phyloP scores from a whole-genome alignment of 805 yeast species.

The Suhomyces kilbournensis region DNA sequence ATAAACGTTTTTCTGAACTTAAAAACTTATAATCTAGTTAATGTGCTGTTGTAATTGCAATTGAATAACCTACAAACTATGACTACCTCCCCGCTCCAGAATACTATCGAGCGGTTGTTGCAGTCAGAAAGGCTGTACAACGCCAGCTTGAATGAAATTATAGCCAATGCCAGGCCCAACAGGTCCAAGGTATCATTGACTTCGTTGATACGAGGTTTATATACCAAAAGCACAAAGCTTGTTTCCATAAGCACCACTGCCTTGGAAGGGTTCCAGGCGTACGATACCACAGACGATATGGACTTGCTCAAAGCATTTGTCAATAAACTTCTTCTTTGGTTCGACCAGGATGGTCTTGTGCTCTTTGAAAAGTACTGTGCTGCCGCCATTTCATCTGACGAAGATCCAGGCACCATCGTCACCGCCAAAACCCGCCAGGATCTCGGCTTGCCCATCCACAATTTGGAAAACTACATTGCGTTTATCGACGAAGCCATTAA shows the following conservation, averaged over 20 bases:
- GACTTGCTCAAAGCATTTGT: constrained; percentile 34
- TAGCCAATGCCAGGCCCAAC: constrained; percentile 32
- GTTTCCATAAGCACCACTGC: constrained; percentile 16
- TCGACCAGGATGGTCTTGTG: constrained; percentile 31
- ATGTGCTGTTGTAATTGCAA: not conserved
- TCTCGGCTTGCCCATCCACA: constrained; percentile 26
- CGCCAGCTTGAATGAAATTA: constrained; percentile 33
- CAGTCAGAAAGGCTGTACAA: constrained; percentile 27
- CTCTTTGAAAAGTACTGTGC: constrained; percentile 32
- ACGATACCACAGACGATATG: constrained; percentile 18
- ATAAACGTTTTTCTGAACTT: not conserved
- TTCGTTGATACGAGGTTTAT: constrained; percentile 37
- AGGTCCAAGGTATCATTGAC: constrained; percentile 24
- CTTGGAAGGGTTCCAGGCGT: constrained; percentile 12
- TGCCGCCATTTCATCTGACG: constrained; percentile 11
- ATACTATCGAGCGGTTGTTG: not conserved
- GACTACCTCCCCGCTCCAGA: not conserved
- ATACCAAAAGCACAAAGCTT: constrained; percentile 36
- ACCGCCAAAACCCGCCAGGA: not conserved
- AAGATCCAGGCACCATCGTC: constrained; percentile 14
- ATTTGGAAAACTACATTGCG: constrained; percentile 26
- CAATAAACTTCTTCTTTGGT: constrained; percentile 39
- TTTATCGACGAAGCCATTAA: constrained; percentile 23
- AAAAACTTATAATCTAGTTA: no score
- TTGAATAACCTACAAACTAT: not conserved